phyloP scores from a whole-genome alignment of 176 grass and related monocot genomes.

The Guadua angustifolia region DNA sequence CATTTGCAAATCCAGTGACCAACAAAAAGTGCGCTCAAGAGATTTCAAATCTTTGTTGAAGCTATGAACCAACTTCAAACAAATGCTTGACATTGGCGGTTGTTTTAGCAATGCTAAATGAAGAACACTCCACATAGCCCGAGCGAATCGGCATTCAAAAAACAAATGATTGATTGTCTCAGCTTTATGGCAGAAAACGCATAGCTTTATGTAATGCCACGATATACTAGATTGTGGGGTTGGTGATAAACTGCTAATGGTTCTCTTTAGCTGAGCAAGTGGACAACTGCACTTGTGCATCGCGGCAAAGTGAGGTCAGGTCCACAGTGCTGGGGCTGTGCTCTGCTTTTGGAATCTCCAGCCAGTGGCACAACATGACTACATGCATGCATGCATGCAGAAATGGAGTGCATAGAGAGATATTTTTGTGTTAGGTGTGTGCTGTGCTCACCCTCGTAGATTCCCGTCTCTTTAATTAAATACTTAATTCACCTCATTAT shows the following conservation, averaged over 20 bases:
- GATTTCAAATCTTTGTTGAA: too few relatives aligned
- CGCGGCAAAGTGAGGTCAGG: constrained; percentile 15
- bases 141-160: too few relatives aligned
- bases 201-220: constrained; percentile 4
- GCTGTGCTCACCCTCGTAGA: background rate
- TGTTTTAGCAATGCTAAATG: too few relatives aligned
- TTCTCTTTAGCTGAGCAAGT: constrained; percentile 5
- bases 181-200: too few relatives aligned
- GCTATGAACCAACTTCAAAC: too few relatives aligned
- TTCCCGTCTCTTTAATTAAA: background rate
- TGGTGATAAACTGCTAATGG: constrained; percentile 5
- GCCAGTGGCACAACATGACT: constrained; percentile 17
- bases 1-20: too few relatives aligned
- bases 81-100: too few relatives aligned
- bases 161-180: too few relatives aligned
- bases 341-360: constrained; percentile 32
- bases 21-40: too few relatives aligned
- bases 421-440: background rate
- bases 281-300: background rate
- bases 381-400: background rate
- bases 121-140: too few relatives aligned
- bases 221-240: background rate
- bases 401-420: background rate
- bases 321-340: constrained; percentile 20
- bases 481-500: background rate